Evolutionary conservation across 1,284 basidiomycete species (phyloP).

Genomic region (Apiotrichum montevideense): DNA sequence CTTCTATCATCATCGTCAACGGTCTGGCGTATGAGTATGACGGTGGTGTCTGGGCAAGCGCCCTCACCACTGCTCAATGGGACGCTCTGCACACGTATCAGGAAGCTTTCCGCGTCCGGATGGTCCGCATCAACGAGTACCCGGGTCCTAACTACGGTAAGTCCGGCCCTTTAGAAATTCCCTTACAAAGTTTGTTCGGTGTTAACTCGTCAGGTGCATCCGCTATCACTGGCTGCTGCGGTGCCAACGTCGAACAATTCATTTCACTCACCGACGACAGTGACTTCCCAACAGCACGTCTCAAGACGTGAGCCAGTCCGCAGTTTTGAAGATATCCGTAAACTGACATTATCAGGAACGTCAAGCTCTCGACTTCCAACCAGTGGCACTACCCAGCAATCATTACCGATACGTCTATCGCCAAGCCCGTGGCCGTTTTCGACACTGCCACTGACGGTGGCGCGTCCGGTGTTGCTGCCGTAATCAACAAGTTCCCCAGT

Average conservation of each 20-base stretch:
- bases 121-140: conserved; percentile 12
- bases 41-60: background rate
- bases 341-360: background rate
- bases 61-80: conserved; percentile 7
- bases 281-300: conserved; percentile 3
- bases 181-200: no score
- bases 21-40: background rate
- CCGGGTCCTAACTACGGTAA: conserved; percentile 2
- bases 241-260: background rate
- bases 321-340: background rate
- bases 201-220: background rate
- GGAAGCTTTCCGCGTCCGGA: conserved; percentile 1
- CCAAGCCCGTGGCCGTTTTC: conserved; percentile 7
- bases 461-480: conserved; percentile 1
- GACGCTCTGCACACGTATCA: conserved; percentile 1
- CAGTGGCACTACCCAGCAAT: conserved; percentile 9
- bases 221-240: background rate
- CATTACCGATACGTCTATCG: background rate
- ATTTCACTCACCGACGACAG: conserved; percentile 1
- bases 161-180: background rate
- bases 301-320: background rate
- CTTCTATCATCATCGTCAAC: conserved; percentile 6
- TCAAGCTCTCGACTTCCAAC: background rate
- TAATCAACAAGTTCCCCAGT: conserved; percentile 3
- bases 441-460: background rate